Conservation (phyloP, 345 rosid species). For the Anacardium occidentale region DNA sequence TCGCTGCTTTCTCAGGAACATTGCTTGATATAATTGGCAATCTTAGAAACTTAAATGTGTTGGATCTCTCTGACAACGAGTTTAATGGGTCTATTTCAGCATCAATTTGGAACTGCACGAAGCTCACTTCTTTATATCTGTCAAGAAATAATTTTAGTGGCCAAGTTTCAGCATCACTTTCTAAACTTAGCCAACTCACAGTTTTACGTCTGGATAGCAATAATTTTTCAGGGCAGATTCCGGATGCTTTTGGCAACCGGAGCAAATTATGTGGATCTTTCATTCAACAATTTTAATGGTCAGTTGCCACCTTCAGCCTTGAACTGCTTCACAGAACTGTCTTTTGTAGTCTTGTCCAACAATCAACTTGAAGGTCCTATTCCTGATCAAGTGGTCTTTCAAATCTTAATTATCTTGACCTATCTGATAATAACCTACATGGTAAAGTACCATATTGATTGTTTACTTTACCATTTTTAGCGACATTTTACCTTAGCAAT, state of each 20-base stretch:
- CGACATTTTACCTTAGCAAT: not conserved
- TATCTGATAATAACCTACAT: not conserved
- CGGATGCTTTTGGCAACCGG: no score
- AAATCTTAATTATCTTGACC: not conserved
- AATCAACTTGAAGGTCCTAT: not conserved
- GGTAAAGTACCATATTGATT: constrained; percentile 14
- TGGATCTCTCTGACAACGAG: not conserved
- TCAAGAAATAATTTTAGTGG: no score
- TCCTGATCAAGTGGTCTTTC: not conserved
- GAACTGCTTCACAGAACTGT: no score
- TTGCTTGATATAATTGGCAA: not conserved
- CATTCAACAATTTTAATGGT: no score
- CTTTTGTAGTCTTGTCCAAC: no score
- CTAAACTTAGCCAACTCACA: not conserved
- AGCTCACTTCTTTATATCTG: no score
- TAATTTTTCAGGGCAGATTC: not conserved
- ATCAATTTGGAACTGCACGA: no score
- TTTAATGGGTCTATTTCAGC: not conserved
- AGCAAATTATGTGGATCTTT: no score
- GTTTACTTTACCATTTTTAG: constrained; percentile 10
- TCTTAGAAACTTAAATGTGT: not conserved
- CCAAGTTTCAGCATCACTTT: not conserved
- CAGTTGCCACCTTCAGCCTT: no score
- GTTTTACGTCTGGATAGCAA: not conserved
- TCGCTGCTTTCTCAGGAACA: not conserved